Base-by-base conservation (phyloP, 805 yeast species). In the Schizosaccharomyces cryophilus region DNA sequence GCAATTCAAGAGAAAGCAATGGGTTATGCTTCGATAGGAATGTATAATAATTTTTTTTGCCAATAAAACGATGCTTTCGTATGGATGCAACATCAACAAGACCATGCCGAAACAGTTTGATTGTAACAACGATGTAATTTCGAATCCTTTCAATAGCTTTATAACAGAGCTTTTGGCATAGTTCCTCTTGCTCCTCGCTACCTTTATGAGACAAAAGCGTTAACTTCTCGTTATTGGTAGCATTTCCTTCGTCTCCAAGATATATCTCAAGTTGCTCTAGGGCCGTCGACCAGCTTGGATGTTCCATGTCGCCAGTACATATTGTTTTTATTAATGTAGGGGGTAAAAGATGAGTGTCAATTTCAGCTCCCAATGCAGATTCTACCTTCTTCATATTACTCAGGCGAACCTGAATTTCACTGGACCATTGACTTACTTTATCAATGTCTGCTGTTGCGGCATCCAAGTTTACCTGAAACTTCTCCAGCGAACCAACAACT, bases 121-220 rank as follows among this genome's bases (percentile, higher is more conserved):
- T 83, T 64, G 82, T 79, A 5, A 71, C 65, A 1, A 87, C 80
- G 38, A 88, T 71, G 67, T 73, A 83, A 68, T 83, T 84, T 63
- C 94, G 77, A 2, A 86, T 80, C 61, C 95, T 76, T 68, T 89
- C 96, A 1, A 86, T 70, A 0, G 86, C 80, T 66, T 85, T 83
- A 26, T 72, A 68, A 58, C 78, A 78, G 61, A 88, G 70, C 58
- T 31, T 61, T n/a, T 61, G 15, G 7, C 19, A 31, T 19, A 58
- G 17, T 42, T 29, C 29, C 26, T 4, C 35, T 9, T 26, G 38
- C 42, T 61, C 45, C 31, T 24, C 40, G n/a, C 15, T 51, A 45
- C 21, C 17, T 17, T 13, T 13, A 7, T 19, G 51, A 45, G 51
- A 59, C 19, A 26, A 6, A 5, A 60, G 29, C 38, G 60, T 26